phyloP scores from a whole-genome alignment of 768 basidiomycete genomes.

The Pisolithus sp. region DNA sequence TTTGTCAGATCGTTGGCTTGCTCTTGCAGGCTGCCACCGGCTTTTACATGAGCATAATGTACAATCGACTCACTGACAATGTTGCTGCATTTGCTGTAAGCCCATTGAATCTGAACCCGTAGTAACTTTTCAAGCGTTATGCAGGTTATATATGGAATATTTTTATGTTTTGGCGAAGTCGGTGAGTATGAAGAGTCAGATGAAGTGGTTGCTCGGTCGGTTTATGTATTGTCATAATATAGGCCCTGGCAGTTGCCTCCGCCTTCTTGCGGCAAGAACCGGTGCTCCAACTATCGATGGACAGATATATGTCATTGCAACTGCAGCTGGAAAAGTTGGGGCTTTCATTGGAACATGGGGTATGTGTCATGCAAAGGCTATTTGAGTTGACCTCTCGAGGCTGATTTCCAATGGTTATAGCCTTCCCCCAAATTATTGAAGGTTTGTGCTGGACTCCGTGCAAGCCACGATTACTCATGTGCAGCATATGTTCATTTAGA shows the following conservation, averaged over 20 bases:
- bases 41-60: slow-evolving; percentile 86
- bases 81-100: slow-evolving; percentile 69
- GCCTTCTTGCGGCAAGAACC: too few relatives aligned
- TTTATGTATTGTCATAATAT: too few relatives aligned
- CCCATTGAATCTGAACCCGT: background rate
- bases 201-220: slow-evolving; percentile 16
- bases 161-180: slow-evolving; percentile 83
- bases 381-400: slow-evolving; percentile 24
- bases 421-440: too few relatives aligned
- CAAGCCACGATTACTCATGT: too few relatives aligned
- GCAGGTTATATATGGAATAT: slow-evolving; percentile 83
- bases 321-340: too few relatives aligned
- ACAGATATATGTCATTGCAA: too few relatives aligned
- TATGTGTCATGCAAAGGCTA: too few relatives aligned
- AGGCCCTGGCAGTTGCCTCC: too few relatives aligned
- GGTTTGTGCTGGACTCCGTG: too few relatives aligned
- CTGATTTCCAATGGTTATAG: too few relatives aligned
- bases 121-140: background rate
- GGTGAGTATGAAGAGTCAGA: slow-evolving; percentile 35
- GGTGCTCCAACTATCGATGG: too few relatives aligned
- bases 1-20: slow-evolving; percentile 55
- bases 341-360: too few relatives aligned
- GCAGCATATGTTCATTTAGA: slow-evolving; percentile 33
- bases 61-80: slow-evolving; percentile 55
- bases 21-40: slow-evolving; percentile 66